These are phyloP conservation scores for Oidium heveae DNA, from an alignment of 2,329 filamentous ascomycete genomes.

Conservation along the genomic window DNA sequence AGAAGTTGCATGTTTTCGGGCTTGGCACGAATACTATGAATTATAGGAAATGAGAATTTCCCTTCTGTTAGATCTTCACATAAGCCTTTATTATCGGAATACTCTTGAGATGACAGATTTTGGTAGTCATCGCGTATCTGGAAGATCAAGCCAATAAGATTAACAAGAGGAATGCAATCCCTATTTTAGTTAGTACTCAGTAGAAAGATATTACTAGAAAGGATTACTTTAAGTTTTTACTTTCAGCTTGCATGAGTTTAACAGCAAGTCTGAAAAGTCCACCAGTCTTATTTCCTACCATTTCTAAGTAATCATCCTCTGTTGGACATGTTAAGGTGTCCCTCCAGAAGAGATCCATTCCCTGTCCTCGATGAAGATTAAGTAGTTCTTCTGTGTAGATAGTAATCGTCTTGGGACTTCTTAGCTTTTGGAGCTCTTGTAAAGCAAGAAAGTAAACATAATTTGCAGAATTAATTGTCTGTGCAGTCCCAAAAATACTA, in stretches of 20 bases:
- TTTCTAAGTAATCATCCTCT: slow-evolving; percentile 80
- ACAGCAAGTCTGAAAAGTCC: slow-evolving; percentile 66
- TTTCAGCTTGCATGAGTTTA: slow-evolving; percentile 69
- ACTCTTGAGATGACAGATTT: slow-evolving; percentile 52
- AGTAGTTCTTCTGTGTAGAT: slow-evolving; percentile 65
- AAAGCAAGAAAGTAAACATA: slow-evolving; percentile 70
- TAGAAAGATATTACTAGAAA: neutral
- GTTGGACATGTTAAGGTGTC: slow-evolving; percentile 63
- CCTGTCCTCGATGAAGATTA: slow-evolving; percentile 67
- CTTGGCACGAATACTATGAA: slow-evolving; percentile 68
- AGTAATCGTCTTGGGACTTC: slow-evolving; percentile 37
- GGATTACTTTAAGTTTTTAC: slow-evolving; percentile 18
- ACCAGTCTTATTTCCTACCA: slow-evolving; percentile 80
- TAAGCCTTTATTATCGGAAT: slow-evolving; percentile 73
- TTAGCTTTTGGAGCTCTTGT: slow-evolving; percentile 45
- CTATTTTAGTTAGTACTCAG: slow-evolving; percentile 5
- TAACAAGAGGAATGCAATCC: slow-evolving; percentile 66
- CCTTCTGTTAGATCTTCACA: slow-evolving; percentile 92
- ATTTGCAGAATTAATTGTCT: slow-evolving; percentile 79
- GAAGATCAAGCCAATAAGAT: slow-evolving; percentile 63
- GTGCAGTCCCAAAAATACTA: slow-evolving; percentile 59
- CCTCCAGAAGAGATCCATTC: slow-evolving; percentile 80
- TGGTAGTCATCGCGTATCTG: slow-evolving; percentile 88
- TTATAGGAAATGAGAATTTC: slow-evolving; percentile 90
- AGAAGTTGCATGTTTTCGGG: slow-evolving; percentile 54